These are phyloP conservation scores for Raphanus raphanistrum DNA, from an alignment of 345 rosid genomes.

Conservation along the genomic window DNA sequence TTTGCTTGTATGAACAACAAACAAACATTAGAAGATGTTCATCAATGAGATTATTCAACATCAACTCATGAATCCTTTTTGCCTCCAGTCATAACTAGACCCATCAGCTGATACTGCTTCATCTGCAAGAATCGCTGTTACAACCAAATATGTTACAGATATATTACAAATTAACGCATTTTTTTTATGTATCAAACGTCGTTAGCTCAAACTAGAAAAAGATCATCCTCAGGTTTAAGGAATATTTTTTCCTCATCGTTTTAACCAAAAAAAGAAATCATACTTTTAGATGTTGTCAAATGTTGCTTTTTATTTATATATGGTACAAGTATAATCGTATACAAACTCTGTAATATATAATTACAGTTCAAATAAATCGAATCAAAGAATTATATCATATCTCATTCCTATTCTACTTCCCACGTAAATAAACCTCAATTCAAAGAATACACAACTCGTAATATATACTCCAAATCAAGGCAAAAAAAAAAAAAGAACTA, in stretches of 20 bases:
- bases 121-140: slow-evolving; percentile 44
- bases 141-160: too few relatives aligned
- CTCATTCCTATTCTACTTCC: slow-evolving; percentile 30
- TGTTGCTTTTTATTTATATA: slow-evolving; percentile 15
- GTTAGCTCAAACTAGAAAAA: neutral
- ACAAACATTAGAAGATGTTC: neutral
- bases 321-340: slow-evolving; percentile 28
- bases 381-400: slow-evolving; percentile 36
- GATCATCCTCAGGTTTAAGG: neutral
- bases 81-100: slow-evolving; percentile 69
- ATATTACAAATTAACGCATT: too few relatives aligned
- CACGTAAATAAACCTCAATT: slow-evolving; percentile 24
- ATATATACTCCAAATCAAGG: slow-evolving; percentile 18
- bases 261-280: neutral
- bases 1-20: neutral
- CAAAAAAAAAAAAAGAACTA: slow-evolving; percentile 12
- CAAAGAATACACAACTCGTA: neutral
- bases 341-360: slow-evolving; percentile 31
- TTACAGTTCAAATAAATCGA: slow-evolving; percentile 33
- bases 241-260: neutral
- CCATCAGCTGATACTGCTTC: slow-evolving; percentile 59
- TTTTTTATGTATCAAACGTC: too few relatives aligned
- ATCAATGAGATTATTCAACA: slow-evolving; percentile 55
- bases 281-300: neutral
- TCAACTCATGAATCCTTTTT: slow-evolving; percentile 48